These are phyloP conservation scores for Pythium chondricola DNA, from an alignment of 352 stramenopile species.

Conservation along the genomic window DNA sequence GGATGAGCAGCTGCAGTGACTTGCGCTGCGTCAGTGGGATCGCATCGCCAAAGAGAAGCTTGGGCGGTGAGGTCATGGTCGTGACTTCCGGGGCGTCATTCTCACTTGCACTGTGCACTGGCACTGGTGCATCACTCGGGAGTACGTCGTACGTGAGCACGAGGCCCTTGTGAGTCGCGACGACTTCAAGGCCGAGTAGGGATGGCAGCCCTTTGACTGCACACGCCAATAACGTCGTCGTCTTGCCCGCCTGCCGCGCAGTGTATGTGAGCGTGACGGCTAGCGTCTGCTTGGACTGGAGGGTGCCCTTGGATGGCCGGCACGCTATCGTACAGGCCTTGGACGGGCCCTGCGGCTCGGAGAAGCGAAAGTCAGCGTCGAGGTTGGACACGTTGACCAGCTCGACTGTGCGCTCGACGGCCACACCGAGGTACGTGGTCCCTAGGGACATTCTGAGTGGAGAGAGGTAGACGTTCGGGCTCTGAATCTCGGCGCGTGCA, in stretches of 20 bases:
- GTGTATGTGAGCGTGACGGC: constrained; percentile 49
- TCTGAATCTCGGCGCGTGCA: constrained; percentile 70
- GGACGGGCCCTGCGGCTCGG: constrained; percentile 49
- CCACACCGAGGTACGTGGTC: constrained; percentile 62
- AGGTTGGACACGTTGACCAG: constrained; percentile 83
- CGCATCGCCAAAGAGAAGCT: constrained; percentile 54
- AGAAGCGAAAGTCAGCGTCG: constrained; percentile 67
- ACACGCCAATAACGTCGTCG: constrained; percentile 53
- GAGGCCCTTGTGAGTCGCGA: constrained; percentile 65
- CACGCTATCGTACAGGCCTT: constrained; percentile 45
- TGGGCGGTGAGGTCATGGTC: constrained; percentile 25
- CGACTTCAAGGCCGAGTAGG: constrained; percentile 60
- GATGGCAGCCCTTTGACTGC: constrained; percentile 45
- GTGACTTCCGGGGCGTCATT: constrained; percentile 37
- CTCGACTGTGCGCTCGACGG: constrained; percentile 33
- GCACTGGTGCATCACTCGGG: constrained; percentile 4
- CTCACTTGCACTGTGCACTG: constrained; percentile 33
- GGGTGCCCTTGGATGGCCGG: constrained; percentile 30
- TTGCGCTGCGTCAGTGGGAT: constrained; percentile 54
- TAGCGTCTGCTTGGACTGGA: constrained; percentile 63
- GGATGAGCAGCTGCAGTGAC: constrained; percentile 42
- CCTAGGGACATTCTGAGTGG: constrained; percentile 39
- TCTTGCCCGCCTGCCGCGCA: constrained; percentile 38
- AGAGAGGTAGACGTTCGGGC: constrained; percentile 64
- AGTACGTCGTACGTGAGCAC: constrained; percentile 74